Base-by-base conservation (phyloP, 2,329 filamentous ascomycete genomes). In the Phialemoniopsis sp. region DNA sequence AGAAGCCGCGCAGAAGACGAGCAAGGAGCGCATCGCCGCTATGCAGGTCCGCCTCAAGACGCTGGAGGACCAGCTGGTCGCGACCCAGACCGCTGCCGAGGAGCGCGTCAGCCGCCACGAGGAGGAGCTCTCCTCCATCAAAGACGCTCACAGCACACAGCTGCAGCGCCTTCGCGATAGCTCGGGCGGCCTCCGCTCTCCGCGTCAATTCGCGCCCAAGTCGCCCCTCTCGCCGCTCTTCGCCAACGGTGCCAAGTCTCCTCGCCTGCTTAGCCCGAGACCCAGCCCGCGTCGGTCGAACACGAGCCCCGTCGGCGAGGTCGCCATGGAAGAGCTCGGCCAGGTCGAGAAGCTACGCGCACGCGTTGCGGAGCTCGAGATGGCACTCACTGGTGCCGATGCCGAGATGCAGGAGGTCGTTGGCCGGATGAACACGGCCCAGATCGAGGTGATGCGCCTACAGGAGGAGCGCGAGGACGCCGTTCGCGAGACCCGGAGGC, bases 351-450 rank as follows among this genome's bases (percentile, higher is more conserved):
- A 78, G 42, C 78, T 98, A 28, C 86, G 89, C 58, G 78, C 80
- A 44, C 82, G 85, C 44, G 87, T 97, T 8, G 70, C 80, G 41
- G 89, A 95, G 63, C 78, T 98, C 3, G 93, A 98, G 68, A 82
- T 80, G 52, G 85, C 90, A 13, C 71, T 94, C 12, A 65, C 75
- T 5, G 78, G 88, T 47, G 85, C 88, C 13, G 88, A 93, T 53
- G 68, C 69, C 36, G 87, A 91, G 64, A 91, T 93, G 85, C 80
- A 88, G 56, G 82, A 88, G 60, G 87, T 93, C 8, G 85, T 94
- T 8, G 73, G 82, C 44, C 76, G 85, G 46, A 91, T 94, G 82
- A 91, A 88, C 63, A 71, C 73, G 50, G 86, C 87, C 9, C 87
- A 93, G 66, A 87, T 90, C 51, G 85, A 90, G 63, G 87, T 93